Base-by-base conservation (phyloP, 495 filamentous ascomycete species). In the Astrothelium macrocarpum region DNA sequence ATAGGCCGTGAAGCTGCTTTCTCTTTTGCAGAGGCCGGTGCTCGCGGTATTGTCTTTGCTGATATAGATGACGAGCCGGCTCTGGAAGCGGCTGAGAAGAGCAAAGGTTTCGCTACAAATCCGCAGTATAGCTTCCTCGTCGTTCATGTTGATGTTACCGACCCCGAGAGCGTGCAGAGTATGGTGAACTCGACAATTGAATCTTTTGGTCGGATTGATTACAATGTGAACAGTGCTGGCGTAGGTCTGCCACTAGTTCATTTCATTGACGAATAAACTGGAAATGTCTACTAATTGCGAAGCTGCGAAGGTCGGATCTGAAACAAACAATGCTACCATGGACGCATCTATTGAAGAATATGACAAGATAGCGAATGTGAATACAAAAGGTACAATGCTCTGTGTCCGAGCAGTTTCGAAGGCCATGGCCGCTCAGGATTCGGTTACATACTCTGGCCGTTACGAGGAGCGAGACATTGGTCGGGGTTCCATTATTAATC, bases 401-500 rank as follows among this genome's bases (percentile, higher is more conserved):
- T 64, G 62, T 29, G 59, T 56, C 1, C 59, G 62, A 14, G 58
- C 65, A 0, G 59, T 67, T 18, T 58, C 65, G 14, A 64, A 64
- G 23, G 59, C 61, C 60, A 58, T 59, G 16, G 62, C 32, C 53
- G 31, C 26, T 31, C 59, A 39, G 28, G n/a, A 53, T 12, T 32
- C 53, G 23, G 10, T 42, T 4, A 43, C 14, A 10, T 16, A 39
- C n/a, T 4, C 12, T 1, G 10, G 16, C 16, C 25, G 49, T 5
- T 9, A 39, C 23, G 63, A 32, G 10, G n/a, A n/a, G 11, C 25
- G 66, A 1, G 16, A 42, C 12, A 26, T 67, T 16, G 42, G 65
- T 26, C 65, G 65, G 12, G 80, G 82, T 2, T 73, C 72, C 0
- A 82, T 84, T 31, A 73, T 83, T 43, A 79, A 77, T 53, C 68